Base-by-base conservation (phyloP, 768 basidiomycete species). In the Calocera cornea region DNA sequence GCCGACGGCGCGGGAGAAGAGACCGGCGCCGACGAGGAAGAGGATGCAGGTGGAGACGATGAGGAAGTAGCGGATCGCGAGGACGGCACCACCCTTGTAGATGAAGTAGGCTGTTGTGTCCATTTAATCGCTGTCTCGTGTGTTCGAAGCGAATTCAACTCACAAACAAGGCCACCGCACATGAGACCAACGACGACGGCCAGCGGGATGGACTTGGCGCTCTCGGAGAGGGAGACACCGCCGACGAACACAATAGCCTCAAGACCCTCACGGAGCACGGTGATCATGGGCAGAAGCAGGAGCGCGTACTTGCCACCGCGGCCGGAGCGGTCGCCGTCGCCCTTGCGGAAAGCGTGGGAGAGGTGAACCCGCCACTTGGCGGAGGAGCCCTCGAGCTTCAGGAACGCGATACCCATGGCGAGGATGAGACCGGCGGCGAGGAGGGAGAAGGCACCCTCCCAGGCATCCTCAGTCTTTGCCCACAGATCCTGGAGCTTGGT, bases 291-390 rank as follows among this genome's bases (percentile, higher is more conserved):
- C 3, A 99, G 82, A 34, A 95, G 72, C 80, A 99, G 92, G 60
- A 99, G 82, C 0, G 87, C 84, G 88, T 91, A 98, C 79, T 87
- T 89, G 41, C 68, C 65, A 1, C 34, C 49, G 16, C 44, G 64
- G 41, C 34, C 65, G 49, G 2, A 69, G 68, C 63, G 69, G 33
- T 49, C 63, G 64, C 65, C 68, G 65, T 64, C 34, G 69, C 73
- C 68, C 73, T 68, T 64, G 14, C 27, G 2, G 78, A 97, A 97
- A 0, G 94, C 89, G 17, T 79, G 80, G 67, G 86, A 81, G 64
- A 98, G 85, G 80, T 95, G 97, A 73, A 91, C 77, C 71, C 91
- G 85, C 95, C 95, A 99, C 77, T 91, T 93, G n/a, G 88, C 83
- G 75, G 92, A 90, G 16, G 95, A 89, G 73, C 88, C 82, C 76